These are phyloP conservation scores for Kickxella alabastrina DNA, from an alignment of 192 early-diverging fungal species.

Conservation along the genomic window DNA sequence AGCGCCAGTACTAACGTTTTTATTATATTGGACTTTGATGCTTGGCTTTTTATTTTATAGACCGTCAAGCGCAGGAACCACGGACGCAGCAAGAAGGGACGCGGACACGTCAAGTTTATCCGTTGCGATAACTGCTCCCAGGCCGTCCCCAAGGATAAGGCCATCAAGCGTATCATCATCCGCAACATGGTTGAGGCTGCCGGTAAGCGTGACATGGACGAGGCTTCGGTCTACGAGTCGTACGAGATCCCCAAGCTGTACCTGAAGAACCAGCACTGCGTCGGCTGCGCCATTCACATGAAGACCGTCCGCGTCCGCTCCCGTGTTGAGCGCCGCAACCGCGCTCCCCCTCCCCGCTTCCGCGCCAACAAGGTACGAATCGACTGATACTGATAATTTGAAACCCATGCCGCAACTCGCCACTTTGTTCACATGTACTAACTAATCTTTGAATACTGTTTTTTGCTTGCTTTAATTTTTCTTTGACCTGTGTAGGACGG, in stretches of 20 bases:
- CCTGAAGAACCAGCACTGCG: constrained; percentile 97
- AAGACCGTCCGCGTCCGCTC: constrained; percentile 94
- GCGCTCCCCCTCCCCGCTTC: constrained; percentile 89
- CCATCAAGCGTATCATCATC: constrained; percentile 98
- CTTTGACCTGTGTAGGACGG: constrained; percentile 48
- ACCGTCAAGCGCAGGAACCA: constrained; percentile 98
- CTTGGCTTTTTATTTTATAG: constrained; percentile 47
- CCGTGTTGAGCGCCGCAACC: constrained; percentile 80
- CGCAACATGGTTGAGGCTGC: constrained; percentile 99
- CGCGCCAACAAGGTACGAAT: constrained; percentile 65
- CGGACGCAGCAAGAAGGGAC: constrained; percentile 98
- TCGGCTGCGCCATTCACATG: constrained; percentile 90
- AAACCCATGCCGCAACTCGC: too few relatives aligned
- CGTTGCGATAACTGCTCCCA: constrained; percentile 99
- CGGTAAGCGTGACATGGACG: constrained; percentile 92
- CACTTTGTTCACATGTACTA: too few relatives aligned
- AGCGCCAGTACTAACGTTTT: too few relatives aligned
- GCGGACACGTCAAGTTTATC: constrained; percentile 96
- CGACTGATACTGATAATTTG: constrained; percentile 1
- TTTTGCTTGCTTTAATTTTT: constrained; percentile 4
- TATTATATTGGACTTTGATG: neutral
- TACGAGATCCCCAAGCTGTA: constrained; percentile 98
- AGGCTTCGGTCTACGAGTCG: constrained; percentile 93
- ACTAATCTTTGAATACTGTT: too few relatives aligned
- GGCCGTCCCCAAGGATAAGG: constrained; percentile 99